Conservation (phyloP, 768 basidiomycete species). For the Kwoniella dejecticola region DNA sequence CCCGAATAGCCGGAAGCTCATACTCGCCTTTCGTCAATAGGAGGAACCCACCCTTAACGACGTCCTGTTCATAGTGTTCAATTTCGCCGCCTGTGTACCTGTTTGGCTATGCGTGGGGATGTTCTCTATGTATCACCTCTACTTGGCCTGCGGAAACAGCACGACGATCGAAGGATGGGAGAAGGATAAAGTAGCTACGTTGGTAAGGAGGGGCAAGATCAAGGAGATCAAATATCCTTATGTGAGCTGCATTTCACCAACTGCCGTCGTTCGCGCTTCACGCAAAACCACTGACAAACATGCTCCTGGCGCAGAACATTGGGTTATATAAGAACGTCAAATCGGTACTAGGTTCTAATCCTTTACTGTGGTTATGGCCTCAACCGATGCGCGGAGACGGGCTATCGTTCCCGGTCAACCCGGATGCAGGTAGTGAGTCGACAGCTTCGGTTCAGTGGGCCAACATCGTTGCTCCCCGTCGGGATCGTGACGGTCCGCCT, state of each 20-base stretch:
- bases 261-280: neutral
- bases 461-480: constrained; percentile 32
- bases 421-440: constrained; percentile 57
- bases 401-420: constrained; percentile 71
- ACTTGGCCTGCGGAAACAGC: constrained; percentile 71
- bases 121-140: constrained; percentile 91
- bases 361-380: constrained; percentile 84
- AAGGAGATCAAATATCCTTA: constrained; percentile 93
- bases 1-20: too few relatives aligned
- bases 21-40: constrained; percentile 56
- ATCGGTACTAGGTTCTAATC: constrained; percentile 73
- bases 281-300: neutral
- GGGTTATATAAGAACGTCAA: constrained; percentile 72
- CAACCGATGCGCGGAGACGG: constrained; percentile 69
- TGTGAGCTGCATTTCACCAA: constrained; percentile 60
- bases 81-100: constrained; percentile 80
- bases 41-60: constrained; percentile 69
- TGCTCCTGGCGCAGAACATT: constrained; percentile 64
- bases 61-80: constrained; percentile 81
- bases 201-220: constrained; percentile 82
- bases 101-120: constrained; percentile 83
- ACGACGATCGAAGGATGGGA: constrained; percentile 99
- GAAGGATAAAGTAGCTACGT: constrained; percentile 87
- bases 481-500: constrained; percentile 21
- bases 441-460: constrained; percentile 43